These are phyloP conservation scores for Rutstroemia sydowiana DNA, from an alignment of 2,329 filamentous ascomycete genomes.

Conservation along the genomic window DNA sequence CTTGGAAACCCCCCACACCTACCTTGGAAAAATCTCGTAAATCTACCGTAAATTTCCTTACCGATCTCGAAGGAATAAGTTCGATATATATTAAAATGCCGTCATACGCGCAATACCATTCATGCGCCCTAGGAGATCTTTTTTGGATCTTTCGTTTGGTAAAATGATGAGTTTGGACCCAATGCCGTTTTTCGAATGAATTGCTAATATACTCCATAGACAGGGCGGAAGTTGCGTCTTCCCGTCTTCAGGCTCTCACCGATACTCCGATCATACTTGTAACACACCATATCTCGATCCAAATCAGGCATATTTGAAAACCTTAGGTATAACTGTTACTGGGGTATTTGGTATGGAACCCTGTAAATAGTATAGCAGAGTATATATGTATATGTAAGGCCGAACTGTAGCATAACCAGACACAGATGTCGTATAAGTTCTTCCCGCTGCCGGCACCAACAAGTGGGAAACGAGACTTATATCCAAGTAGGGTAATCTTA, in stretches of 20 bases:
- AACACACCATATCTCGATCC: constrained; percentile 9
- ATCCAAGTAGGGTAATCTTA: neutral
- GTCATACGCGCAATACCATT: constrained; percentile 21
- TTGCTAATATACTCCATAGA: too few species aligned
- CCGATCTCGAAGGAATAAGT: neutral
- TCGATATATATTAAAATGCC: constrained; percentile 7
- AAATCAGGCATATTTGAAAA: constrained; percentile 16
- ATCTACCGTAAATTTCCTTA: neutral
- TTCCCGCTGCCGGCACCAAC: constrained; percentile 16
- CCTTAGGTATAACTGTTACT: neutral
- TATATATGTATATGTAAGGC: neutral
- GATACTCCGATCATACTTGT: too few species aligned
- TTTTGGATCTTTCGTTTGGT: neutral
- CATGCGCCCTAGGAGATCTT: constrained; percentile 11
- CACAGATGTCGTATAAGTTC: too few species aligned
- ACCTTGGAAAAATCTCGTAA: neutral
- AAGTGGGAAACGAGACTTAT: constrained; percentile 24
- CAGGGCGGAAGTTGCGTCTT: neutral
- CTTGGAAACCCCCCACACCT: neutral
- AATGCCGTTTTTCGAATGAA: too few species aligned
- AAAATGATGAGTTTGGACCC: neutral
- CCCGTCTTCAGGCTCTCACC: constrained; percentile 5
- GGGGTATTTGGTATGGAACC: neutral
- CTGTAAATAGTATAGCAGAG: neutral
- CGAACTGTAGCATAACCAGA: too few species aligned